Base-by-base conservation (phyloP, 768 basidiomycete genomes). In the Macrolepiota albuminosa region DNA sequence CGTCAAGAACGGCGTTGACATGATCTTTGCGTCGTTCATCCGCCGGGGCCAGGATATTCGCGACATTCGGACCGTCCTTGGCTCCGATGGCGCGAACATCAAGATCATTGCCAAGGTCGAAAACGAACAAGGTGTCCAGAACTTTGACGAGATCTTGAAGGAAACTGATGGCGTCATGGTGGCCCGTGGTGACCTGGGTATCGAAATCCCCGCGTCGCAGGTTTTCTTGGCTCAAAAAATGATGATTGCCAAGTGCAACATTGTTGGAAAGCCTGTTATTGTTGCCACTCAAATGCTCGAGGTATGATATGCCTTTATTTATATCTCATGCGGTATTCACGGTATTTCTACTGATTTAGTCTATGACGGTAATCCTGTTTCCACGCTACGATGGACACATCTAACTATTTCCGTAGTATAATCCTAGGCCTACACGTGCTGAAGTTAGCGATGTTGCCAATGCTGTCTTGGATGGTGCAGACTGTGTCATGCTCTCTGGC, bases 101-200 rank as follows among this genome's bases (percentile, higher is more conserved):
- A 98, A 98, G 78, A 94, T 99, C 73, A 98, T 99, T 66, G 95
- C 96, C 78, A 99, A 99, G 78, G 98, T 99, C 65, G 97, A 99
- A 77, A 99, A 99, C 77, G 93, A 98, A 75, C 97, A 99, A 77
- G 97, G 97, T 73, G 92, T 99, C 49, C 85, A 87, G 67, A 98
- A 98, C 84, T 99, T 99, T 78, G 97, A 98, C 75, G 95, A 98
- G 76, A 99, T 99, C 69, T 75, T 99, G 68, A 87, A 83, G 68
- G 97, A 90, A 73, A 84, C 90, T 34, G 97, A 99, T 72, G 97
- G 97, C 79, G 97, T 99, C 67, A 99, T 99, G 97, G 97, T 99
- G 65, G 97, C 97, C 64, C 93, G 97, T 77, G 97, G 97, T 74
- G 97, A 99, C 73, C 83, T 99, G 54, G 97, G 97, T 73, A 99